Base-by-base conservation (phyloP, 495 filamentous ascomycete species). In the Amniculicola lignicola region DNA sequence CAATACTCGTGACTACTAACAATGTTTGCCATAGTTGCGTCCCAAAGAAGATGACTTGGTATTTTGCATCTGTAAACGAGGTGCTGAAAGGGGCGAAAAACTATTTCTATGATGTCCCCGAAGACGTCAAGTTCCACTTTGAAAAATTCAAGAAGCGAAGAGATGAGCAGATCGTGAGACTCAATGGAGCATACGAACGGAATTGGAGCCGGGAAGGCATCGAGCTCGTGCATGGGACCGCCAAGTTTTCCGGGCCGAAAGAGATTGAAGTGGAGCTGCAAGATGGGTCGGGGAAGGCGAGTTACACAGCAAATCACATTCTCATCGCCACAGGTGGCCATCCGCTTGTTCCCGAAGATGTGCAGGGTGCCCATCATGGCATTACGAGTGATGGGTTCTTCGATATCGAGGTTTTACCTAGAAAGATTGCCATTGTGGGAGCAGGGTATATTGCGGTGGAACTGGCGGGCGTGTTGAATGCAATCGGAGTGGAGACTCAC, bases 31-130 rank as follows among this genome's bases (percentile, higher is more conserved):
- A 28, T 44, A 82, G 81, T 24, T 82, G 81, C 62, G 79, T 82
- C 7, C 80, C 80, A 29, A 82, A 82, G 69, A 84, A 84, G 63
- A 78, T 81, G 72, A 81, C 79, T 41, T 82, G 79, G 77, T 80
- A 82, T 64, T 78, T 81, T 55, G 79, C 78, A 3, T 75, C 77
- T n/a, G 71, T 84, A 53, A 75, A 78, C 54, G 79, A 82, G 63
- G 72, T 69, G 16, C 44, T 82, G 1, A 73, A 79, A 40, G 66
- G 73, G 10, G 75, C 70, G 51, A 69, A 70, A 46, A 67, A 76
- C 63, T 84, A 84, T 64, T 79, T 80, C 54, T 84, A 81, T 63
- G 70, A 74, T 38, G 73, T 81, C 23, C 78, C 77, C 19, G 58
- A 74, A 12, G 66, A 77, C 40, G 69, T 75, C 38, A 71, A 70